phyloP scores from a whole-genome alignment of 306 rosid species.

The Dalbergia cochinchinensis region DNA sequence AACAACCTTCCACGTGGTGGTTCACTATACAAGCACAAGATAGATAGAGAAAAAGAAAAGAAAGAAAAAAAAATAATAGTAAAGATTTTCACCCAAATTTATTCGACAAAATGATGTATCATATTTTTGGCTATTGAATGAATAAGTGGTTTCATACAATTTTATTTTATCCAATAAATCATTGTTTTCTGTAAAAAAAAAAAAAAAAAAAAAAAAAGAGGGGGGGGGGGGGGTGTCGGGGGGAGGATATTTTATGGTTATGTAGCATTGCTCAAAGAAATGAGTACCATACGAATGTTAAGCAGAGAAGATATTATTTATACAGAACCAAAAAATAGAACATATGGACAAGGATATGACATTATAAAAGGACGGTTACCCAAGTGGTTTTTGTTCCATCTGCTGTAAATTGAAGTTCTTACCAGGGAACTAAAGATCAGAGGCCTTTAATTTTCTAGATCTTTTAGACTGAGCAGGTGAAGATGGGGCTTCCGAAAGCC shows the following conservation, averaged over 20 bases:
- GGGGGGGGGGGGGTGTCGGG: no score
- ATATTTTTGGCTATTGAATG: not conserved
- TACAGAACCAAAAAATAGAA: no score
- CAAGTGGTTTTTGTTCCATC: not conserved
- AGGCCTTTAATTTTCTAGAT: conserved; percentile 90
- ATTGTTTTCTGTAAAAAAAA: not conserved
- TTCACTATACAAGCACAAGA: not conserved
- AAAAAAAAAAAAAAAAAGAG: no score
- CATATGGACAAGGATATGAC: no score
- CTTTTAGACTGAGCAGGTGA: conserved; percentile 86
- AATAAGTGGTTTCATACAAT: not conserved
- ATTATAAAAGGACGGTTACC: no score
- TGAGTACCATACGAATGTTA: conserved; percentile 9
- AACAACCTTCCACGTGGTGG: conserved; percentile 13
- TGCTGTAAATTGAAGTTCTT: conserved; percentile 37
- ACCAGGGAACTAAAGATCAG: conserved; percentile 72
- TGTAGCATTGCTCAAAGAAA: no score
- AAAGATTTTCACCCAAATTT: not conserved
- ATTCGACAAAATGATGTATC: not conserved
- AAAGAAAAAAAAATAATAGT: not conserved
- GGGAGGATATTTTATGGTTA: no score
- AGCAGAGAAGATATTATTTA: conserved; percentile 12
- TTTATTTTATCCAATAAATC: not conserved
- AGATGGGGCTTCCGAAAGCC: conserved; percentile 58
- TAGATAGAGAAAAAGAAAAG: not conserved